phyloP scores from a whole-genome alignment of 2,329 filamentous ascomycete genomes.

The Diaporthe ilicicola region DNA sequence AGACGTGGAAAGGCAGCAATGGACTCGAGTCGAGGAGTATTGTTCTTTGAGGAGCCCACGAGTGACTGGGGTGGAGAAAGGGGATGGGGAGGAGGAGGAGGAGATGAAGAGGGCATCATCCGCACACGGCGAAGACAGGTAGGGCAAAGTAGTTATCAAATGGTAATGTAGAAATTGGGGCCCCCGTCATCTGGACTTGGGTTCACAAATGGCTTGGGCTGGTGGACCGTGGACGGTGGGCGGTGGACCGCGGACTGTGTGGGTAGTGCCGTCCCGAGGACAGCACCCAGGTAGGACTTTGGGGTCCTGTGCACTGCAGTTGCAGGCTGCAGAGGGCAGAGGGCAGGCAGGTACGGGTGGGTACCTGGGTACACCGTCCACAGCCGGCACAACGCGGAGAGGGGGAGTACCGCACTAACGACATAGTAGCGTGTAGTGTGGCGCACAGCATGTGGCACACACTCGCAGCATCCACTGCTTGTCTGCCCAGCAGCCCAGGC shows the following conservation, averaged over 20 bases:
- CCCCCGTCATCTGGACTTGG: slow-evolving; percentile 28
- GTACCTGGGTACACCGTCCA: background rate
- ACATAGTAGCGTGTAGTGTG: slow-evolving; percentile 3
- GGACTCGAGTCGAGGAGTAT: slow-evolving; percentile 28
- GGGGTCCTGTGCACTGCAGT: background rate
- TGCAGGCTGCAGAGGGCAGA: background rate
- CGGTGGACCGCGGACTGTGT: slow-evolving; percentile 27
- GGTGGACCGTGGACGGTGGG: slow-evolving; percentile 22
- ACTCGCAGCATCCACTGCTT: background rate
- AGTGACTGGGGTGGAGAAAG: slow-evolving; percentile 23
- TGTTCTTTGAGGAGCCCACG: slow-evolving; percentile 17
- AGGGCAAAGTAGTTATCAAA: slow-evolving; percentile 30
- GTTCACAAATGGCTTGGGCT: slow-evolving; percentile 3
- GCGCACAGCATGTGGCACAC: background rate
- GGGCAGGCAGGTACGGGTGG: background rate
- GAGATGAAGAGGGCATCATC: slow-evolving; percentile 34
- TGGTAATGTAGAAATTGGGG: slow-evolving; percentile 31
- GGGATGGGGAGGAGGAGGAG: slow-evolving; percentile 28
- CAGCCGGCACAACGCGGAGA: background rate
- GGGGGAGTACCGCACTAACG: background rate
- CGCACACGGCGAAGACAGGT: slow-evolving; percentile 19
- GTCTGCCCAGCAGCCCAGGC: slow-evolving; percentile 7
- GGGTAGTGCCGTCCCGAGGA: slow-evolving; percentile 5
- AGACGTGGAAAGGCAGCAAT: slow-evolving; percentile 26
- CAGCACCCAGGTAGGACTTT: slow-evolving; percentile 9